Evolutionary conservation across 768 basidiomycete species (phyloP), one percentile per base, ranked within the genome.

Genomic region (Tylopilus rubrobrunneus): DNA sequence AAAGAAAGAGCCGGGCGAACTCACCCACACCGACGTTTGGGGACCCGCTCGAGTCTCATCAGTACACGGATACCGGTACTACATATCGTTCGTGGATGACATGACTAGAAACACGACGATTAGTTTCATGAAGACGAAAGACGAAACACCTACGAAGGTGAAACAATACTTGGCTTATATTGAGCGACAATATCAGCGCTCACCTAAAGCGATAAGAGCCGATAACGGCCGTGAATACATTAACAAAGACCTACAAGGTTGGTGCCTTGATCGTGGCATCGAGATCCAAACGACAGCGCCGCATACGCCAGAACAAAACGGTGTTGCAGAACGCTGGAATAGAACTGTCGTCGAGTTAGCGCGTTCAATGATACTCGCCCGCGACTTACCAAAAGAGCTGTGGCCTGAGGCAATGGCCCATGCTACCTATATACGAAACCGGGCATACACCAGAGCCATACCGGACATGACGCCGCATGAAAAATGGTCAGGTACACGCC

Each of bases 221-320:
- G 17, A 37, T 7, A 37, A 37, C 17, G 15, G 36, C 10, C 19
- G 19, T 12, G 33, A 34, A 11, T 34, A 34, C 11, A 37, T 37
- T 5, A 37, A 49, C 7, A 19, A 31, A 2, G 36, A 53, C 40
- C 7, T 43, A 5, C 14, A 1, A 1, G n/a, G 5, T 0, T 50
- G 41, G 49, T 50, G 49, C 17, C 41, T 50, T 0, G 41, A 43
- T 25, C 4, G 4, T 3, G 72, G 74, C 0, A 72, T 74, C 7
- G 60, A 61, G 1, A 53, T 73, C 0, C 65, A 76, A 15, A 60
- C 57, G 0, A 72, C 67, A 0, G 66, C 65, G 5, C 74, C 71
- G 2, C 74, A 76, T 31, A 69, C 71, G 7, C 72, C 71, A 0
- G 57, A 68, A 1, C 72, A 76, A 27, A 77, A 76, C 53, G 71